Evolutionary conservation across 768 basidiomycete genomes (phyloP).

Genomic region (Lanmaoa pseudosensibilis): DNA sequence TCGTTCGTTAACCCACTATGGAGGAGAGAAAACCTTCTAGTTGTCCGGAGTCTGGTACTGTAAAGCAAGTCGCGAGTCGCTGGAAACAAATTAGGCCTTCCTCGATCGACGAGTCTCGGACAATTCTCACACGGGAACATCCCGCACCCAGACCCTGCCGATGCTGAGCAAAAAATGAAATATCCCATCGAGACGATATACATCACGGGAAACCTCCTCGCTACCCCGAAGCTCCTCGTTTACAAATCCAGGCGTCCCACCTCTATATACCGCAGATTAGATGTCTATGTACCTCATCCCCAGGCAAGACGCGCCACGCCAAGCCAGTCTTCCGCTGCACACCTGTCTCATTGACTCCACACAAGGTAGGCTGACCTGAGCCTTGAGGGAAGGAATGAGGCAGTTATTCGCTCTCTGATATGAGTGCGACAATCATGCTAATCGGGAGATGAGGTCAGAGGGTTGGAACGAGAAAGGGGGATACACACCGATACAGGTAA

Average conservation of each 20-base stretch:
- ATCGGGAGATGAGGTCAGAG: not conserved
- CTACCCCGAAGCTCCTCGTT: conserved; percentile 6
- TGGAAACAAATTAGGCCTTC: not conserved
- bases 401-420: conserved; percentile 68
- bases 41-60: not conserved
- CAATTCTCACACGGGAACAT: not conserved
- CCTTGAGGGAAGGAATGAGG: not conserved
- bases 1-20: too few relatives aligned
- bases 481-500: conserved; percentile 80
- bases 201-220: conserved; percentile 12
- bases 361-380: not conserved
- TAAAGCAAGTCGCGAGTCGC: too few relatives aligned
- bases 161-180: conserved; percentile 6
- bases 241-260: conserved; percentile 10
- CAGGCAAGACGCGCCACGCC: conserved; percentile 7
- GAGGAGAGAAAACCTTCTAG: too few relatives aligned
- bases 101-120: too few relatives aligned
- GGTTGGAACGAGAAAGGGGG: not conserved
- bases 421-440: conserved; percentile 87
- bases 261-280: conserved; percentile 16
- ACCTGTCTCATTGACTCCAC: not conserved
- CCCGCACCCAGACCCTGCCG: not conserved
- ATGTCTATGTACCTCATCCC: conserved; percentile 18
- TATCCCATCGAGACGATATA: conserved; percentile 21
- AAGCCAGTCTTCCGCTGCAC: conserved; percentile 3